Conservation (phyloP, 129 eudicot species). For the Centrapalus pauciflorus region DNA sequence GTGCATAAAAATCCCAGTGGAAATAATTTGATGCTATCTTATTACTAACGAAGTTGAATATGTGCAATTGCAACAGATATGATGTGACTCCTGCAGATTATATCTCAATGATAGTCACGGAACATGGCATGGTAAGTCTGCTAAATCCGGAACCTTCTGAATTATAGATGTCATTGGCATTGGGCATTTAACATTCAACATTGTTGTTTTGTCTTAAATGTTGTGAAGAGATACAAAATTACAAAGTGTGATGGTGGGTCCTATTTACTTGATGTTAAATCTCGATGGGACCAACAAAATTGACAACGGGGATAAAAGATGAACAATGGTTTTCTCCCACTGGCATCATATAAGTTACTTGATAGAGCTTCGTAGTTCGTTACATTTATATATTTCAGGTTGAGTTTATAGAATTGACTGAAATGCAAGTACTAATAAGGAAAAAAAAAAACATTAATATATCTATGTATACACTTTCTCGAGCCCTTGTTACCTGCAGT, state of each 20-base stretch:
- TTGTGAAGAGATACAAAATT: not conserved
- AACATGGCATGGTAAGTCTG: constrained; percentile 84
- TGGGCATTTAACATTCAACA: constrained; percentile 5
- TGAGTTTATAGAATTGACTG: no score
- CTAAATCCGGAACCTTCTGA: not conserved
- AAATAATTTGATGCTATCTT: constrained; percentile 4
- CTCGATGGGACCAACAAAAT: not conserved
- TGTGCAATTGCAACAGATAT: constrained; percentile 46
- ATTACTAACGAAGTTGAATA: constrained; percentile 5
- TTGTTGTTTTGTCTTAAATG: not conserved
- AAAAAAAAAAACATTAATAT: no score
- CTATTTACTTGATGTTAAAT: not conserved
- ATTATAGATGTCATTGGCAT: not conserved
- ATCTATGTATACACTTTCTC: no score
- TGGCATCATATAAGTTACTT: no score
- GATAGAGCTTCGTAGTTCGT: no score
- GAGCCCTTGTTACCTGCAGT: no score
- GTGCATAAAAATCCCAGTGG: not conserved
- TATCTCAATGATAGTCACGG: constrained; percentile 76
- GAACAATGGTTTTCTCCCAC: no score
- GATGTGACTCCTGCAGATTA: constrained; percentile 93
- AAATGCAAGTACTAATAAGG: no score
- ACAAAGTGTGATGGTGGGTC: not conserved
- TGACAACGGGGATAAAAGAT: not conserved
- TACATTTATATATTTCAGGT: no score